Base-by-base conservation (phyloP, 768 basidiomycete species). In the Boletellus ananas region DNA sequence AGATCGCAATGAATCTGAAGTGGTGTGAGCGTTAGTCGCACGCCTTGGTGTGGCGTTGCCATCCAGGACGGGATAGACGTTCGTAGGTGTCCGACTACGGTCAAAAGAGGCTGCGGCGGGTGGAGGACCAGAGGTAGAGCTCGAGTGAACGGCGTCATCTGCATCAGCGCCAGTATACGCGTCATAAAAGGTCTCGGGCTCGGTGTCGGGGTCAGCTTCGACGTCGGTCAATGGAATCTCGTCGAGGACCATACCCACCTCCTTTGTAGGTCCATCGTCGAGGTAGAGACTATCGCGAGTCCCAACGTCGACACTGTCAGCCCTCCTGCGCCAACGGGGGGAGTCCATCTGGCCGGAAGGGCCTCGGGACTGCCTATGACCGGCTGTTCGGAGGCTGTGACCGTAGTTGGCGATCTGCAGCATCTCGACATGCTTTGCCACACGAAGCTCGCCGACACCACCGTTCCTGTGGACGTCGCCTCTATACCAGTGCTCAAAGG, bases 401-500 rank as follows among this genome's bases (percentile, higher is more conserved):
- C 90, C 89, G 58, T 86, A 90, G 68, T 84, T 90, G 44, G 89
- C 89, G 51, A 91, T 91, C 59, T 91, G 87, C 47, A 93, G 65
- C 90, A 93, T 92, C 67, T 93, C 90, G 65, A 84, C 75, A 50
- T 84, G 76, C 58, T 78, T 76, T 3, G 80, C 90, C 2, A 91
- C 82, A 18, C 84, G 78, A 47, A 90, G 70, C 66, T 92, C 90
- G 43, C 90, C 90, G 11, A 92, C 88, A n/a, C 90, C 90, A 21
- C 90, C 90, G 61, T 93, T 93, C 42, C 90, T 77, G 12, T 89
- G 84, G 5, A 89, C 79, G 57, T 93, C 90, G 1, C 90, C 90
- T 43, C 90, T 83, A 62, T 93, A 93, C 90, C 90, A 92, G 60
- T 93, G 90, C 59, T 92, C 88, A 52, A 85, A 92, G 0, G 89